Conservation (phyloP, 805 yeast genomes). For the Wickerhamomyces canadensis region DNA sequence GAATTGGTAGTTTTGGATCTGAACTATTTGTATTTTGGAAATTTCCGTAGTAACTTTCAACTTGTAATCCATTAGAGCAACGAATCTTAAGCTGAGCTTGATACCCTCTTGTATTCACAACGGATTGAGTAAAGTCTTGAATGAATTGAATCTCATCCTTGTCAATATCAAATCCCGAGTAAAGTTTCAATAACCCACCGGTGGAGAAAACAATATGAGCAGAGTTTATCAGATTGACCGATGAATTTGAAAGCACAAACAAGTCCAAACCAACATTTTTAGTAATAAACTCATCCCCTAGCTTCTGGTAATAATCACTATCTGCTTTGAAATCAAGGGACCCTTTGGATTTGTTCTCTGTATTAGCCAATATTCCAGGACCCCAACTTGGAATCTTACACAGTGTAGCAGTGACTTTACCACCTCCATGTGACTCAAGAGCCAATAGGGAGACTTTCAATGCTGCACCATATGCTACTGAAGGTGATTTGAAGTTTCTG, state of each 20-base stretch:
- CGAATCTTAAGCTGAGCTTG: conserved; percentile 82
- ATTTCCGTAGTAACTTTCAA: conserved; percentile 67
- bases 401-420: conserved; percentile 68
- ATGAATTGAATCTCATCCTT: conserved; percentile 66
- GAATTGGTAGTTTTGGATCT: conserved; percentile 68
- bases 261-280: conserved; percentile 72
- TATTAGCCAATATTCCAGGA: conserved; percentile 55
- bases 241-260: conserved; percentile 57
- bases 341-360: conserved; percentile 30
- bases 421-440: conserved; percentile 66
- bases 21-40: conserved; percentile 31
- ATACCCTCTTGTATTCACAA: conserved; percentile 54
- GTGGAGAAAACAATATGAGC: conserved; percentile 58
- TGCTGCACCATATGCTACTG: conserved; percentile 78
- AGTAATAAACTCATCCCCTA: conserved; percentile 51
- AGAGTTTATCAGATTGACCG: conserved; percentile 71
- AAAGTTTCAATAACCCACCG: conserved; percentile 65
- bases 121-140: conserved; percentile 50
- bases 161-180: conserved; percentile 60
- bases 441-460: conserved; percentile 61
- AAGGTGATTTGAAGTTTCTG: conserved; percentile 36
- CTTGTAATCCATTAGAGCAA: conserved; percentile 82
- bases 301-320: conserved; percentile 52
- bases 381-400: conserved; percentile 76
- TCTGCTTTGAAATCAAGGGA: conserved; percentile 53